A percentile compares a stretch with the other conserved stretches of the same genome.
Evolutionary conservation across 192 early-diverging fungal genomes (phyloP).

Genomic region (Allomyces macrogynus): DNA sequence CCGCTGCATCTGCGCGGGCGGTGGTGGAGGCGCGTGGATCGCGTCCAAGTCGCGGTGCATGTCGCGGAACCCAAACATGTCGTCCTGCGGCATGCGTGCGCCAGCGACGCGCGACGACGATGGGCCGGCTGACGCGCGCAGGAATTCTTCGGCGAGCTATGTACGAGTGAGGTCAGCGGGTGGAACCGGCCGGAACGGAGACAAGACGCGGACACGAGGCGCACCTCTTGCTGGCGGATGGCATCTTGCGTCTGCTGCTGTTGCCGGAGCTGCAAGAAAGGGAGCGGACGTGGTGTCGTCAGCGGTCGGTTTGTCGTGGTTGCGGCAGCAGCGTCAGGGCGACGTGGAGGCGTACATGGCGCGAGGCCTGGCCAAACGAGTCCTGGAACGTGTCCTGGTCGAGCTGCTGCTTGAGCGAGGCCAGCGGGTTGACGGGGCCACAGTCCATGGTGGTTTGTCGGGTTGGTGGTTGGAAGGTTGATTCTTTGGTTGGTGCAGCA

Average conservation of each 20-base stretch:
- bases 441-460: constrained; percentile 20
- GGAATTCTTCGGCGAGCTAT: constrained; percentile 39
- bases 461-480: no score
- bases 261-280: background rate
- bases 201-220: background rate
- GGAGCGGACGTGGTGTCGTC: background rate
- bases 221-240: constrained; percentile 3
- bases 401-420: constrained; percentile 59
- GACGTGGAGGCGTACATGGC: constrained; percentile 3
- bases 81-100: constrained; percentile 3
- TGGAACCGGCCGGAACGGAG: background rate
- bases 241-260: constrained; percentile 5
- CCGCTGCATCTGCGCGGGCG: constrained; percentile 3
- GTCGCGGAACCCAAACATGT: constrained; percentile 45
- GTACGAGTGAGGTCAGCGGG: background rate
- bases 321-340: constrained; percentile 7
- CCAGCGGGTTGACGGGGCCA: constrained; percentile 56
- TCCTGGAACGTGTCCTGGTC: constrained; percentile 53
- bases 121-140: constrained; percentile 14
- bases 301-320: background rate
- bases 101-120: background rate
- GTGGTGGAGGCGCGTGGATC: constrained; percentile 13
- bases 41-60: constrained; percentile 45
- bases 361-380: background rate
- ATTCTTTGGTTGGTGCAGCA: no score